Conservation (phyloP, 2,329 filamentous ascomycete species). For the Neonectria punicea region DNA sequence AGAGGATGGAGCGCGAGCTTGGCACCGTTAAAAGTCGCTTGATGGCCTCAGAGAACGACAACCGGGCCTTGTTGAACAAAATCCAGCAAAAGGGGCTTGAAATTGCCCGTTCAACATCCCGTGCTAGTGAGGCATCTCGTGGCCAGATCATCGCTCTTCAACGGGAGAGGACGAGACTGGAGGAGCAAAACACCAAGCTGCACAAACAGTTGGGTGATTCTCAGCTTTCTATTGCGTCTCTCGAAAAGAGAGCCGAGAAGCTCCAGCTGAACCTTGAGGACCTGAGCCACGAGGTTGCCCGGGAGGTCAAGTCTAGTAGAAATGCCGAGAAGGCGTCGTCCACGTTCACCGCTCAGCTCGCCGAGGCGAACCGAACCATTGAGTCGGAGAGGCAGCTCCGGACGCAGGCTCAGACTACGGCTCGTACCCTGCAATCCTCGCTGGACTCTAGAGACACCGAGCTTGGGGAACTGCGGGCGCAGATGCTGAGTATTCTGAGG, state of each 20-base stretch:
- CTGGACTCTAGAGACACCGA: slow-evolving; percentile 85
- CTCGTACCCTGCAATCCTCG: slow-evolving; percentile 80
- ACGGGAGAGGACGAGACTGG: slow-evolving; percentile 82
- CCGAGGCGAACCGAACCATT: slow-evolving; percentile 87
- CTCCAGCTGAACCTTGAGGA: slow-evolving; percentile 89
- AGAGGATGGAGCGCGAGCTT: slow-evolving; percentile 89
- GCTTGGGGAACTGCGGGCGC: slow-evolving; percentile 80
- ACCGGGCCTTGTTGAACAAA: slow-evolving; percentile 94
- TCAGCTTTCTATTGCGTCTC: slow-evolving; percentile 81
- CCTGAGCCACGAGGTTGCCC: slow-evolving; percentile 88
- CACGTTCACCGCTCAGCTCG: slow-evolving; percentile 81
- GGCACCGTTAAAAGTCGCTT: slow-evolving; percentile 91
- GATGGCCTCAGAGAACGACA: slow-evolving; percentile 94
- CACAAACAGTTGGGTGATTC: slow-evolving; percentile 87
- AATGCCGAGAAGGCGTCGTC: slow-evolving; percentile 91
- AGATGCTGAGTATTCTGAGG: slow-evolving; percentile 84
- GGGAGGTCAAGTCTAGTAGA: slow-evolving; percentile 88
- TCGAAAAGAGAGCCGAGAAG: slow-evolving; percentile 97
- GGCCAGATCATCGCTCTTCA: slow-evolving; percentile 80
- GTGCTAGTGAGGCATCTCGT: slow-evolving; percentile 84
- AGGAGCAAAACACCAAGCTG: slow-evolving; percentile 84
- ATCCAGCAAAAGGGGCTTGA: slow-evolving; percentile 97
- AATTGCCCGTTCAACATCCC: slow-evolving; percentile 89
- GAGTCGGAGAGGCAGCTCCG: slow-evolving; percentile 91
- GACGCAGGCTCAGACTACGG: slow-evolving; percentile 85